Evolutionary conservation across 208 protist genomes (phyloP).

Genomic region (Leishmania martiniquensis): DNA sequence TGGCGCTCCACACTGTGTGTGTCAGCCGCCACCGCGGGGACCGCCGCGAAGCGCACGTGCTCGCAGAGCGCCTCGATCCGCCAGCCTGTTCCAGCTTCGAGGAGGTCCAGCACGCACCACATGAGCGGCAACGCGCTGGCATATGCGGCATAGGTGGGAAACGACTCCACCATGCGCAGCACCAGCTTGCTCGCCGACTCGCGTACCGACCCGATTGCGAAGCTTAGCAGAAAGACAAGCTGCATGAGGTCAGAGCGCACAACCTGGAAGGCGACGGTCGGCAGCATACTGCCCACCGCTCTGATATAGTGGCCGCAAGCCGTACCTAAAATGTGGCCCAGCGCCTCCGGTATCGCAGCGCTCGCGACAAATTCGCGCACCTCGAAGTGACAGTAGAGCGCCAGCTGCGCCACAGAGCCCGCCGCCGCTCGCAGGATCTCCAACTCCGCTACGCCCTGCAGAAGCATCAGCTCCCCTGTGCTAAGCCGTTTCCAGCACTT

Average conservation of each 20-base stretch:
- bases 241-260: constrained; percentile 59
- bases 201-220: constrained; percentile 71
- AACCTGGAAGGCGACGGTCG: constrained; percentile 48
- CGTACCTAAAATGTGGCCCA: constrained; percentile 46
- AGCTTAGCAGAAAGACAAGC: constrained; percentile 75
- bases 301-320: constrained; percentile 58
- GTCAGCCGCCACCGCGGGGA: constrained; percentile 54
- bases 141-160: constrained; percentile 62
- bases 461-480: constrained; percentile 68
- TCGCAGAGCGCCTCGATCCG: constrained; percentile 67
- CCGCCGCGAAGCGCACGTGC: constrained; percentile 47
- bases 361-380: constrained; percentile 83
- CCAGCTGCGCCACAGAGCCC: constrained; percentile 74
- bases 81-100: constrained; percentile 48
- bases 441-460: constrained; percentile 63
- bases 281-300: constrained; percentile 42
- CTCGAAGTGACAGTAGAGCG: constrained; percentile 81
- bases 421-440: constrained; percentile 77
- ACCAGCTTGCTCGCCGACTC: constrained; percentile 58
- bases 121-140: constrained; percentile 67
- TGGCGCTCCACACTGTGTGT: constrained; percentile 54
- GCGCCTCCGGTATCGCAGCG: constrained; percentile 41
- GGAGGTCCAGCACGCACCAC: constrained; percentile 74
- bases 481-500: constrained; percentile 46
- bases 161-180: constrained; percentile 48